Evolutionary conservation across 1,139 yeast species (phyloP), one percentile per base, ranked within the genome.

Genomic region (Geotrichum carabidarum): DNA sequence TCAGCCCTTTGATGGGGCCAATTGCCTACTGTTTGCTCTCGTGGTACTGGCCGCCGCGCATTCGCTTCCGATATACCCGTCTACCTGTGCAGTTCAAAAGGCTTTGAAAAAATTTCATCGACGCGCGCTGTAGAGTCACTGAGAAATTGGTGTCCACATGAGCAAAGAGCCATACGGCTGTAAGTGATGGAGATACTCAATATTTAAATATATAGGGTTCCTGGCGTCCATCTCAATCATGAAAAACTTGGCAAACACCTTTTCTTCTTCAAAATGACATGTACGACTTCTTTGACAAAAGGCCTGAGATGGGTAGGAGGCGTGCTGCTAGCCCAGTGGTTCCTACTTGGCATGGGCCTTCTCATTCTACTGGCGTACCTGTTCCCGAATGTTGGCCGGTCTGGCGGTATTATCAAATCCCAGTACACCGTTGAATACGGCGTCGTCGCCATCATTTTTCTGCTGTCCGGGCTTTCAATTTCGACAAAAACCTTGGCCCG

Each of bases 381-480:
- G 62, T 88, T 81, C 60, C 96, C 96, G 0, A 76, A 82, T 58
- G 88, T 88, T 69, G 96, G 95, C 3, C 78, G 88, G 58, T 85
- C 82, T 62, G 93, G 88, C 6, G 96, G 96, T 0, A 74, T 81
- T n/a, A 78, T 89, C 22, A 73, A 76, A 58, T 90, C 84, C 2
- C 81, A 89, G 66, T 88, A 86, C 65, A 73, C 87, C 44, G 86
- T 90, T 47, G 85, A 85, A 17, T 90, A 89, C 66, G 90, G 91
- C 41, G 95, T 95, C 0, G 95, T 89, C 14, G 95, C 95, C 0
- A 72, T 87, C 47, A 88, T 89, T 58, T 89, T 90, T 71, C 74
- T 90, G 46, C 80, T 87, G 37, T 83, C 90, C 50, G 96, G 96
- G 0, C 69, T 89, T 36, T 80, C 90, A 30, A 88, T 89, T 83